Evolutionary conservation across 345 rosid species (phyloP), one percentile per base, ranked within the genome.

Genomic region (Lepidium didymum): DNA sequence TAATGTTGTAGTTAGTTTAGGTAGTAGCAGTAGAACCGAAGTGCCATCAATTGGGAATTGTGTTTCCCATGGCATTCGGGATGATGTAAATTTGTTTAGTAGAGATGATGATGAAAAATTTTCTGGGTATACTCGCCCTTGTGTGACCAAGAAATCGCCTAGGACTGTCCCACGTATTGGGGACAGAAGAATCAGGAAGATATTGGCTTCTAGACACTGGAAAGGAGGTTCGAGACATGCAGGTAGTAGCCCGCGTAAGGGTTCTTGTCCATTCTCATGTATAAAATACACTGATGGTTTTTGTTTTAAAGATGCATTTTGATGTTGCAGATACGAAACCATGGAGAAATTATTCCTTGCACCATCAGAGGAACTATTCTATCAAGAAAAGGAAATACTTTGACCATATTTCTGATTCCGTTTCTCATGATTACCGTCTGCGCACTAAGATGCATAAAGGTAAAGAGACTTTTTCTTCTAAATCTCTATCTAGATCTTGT

Each of bases 31-130:
- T 74, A 68, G 76, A 47, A 64, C 78, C 49, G 67, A 83, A 76
- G 59, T 46, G 35, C 80, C 84, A 73, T 63, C 78, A 10, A 58
- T 15, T 34, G 70, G 81, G 81, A 72, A 72, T 27, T 31, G 45
- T 27, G 36, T 53, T 83, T 77, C 83, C 68, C 81, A 13, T 53
- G 64, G 76, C 67, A 62, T 80, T 72, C 70, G 64, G 86, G 92
- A 77, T 80, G 81, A 73, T 86, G 86, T 87, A 89, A 78, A 80
- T 82, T 56, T 87, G 82, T 88, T 85, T 84, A 79, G 84, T 89
- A 87, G 86, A 87, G 99, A 91, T 91, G 95, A 91, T 87, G 97
- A 91, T 47, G 97, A 94, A 85, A 94, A 91, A 79, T 84, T 88
- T 69, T 88, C 87, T 23, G 90, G 91, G 85, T 87, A 87, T 75